Conservation (phyloP, 75 land plant species). For the Pseudotsuga menziesii region DNA sequence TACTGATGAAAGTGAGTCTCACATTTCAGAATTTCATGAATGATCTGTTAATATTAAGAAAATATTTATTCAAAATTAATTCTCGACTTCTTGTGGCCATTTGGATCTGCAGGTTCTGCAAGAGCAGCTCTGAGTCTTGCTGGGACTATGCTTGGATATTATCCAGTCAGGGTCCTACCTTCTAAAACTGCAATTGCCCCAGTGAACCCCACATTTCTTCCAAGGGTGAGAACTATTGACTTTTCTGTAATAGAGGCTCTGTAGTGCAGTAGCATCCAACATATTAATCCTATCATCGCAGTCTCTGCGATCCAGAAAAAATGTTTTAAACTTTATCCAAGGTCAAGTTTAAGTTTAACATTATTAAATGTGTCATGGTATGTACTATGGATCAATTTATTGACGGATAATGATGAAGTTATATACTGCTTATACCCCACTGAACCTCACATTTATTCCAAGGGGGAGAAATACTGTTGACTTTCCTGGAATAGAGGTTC, state of each 20-base stretch:
- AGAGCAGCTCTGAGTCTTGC: conserved; percentile 63
- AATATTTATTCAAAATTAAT: no score
- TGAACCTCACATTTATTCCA: no score
- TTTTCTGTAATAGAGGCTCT: conserved; percentile 39
- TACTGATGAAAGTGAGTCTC: conserved; percentile 78
- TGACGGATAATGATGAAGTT: no score
- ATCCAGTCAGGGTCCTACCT: conserved; percentile 81
- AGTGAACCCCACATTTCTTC: conserved; percentile 88
- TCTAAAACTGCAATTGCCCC: conserved; percentile 90
- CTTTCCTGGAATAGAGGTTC: no score
- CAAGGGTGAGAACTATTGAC: conserved; percentile 53
- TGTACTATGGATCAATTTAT: no score
- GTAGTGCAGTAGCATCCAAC: conserved; percentile 12
- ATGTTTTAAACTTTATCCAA: no score
- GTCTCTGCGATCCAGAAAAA: no score
- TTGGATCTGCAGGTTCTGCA: conserved; percentile 22
- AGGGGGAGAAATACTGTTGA: no score
- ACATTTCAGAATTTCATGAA: not conserved
- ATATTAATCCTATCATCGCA: no score
- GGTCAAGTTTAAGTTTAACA: no score
- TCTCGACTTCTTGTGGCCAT: not conserved
- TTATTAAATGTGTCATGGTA: no score
- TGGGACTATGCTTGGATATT: conserved; percentile 75
- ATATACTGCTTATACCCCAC: no score
- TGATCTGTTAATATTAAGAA: not conserved